Base-by-base conservation (phyloP, 495 filamentous ascomycete species). In the Neurospora sp. region DNA sequence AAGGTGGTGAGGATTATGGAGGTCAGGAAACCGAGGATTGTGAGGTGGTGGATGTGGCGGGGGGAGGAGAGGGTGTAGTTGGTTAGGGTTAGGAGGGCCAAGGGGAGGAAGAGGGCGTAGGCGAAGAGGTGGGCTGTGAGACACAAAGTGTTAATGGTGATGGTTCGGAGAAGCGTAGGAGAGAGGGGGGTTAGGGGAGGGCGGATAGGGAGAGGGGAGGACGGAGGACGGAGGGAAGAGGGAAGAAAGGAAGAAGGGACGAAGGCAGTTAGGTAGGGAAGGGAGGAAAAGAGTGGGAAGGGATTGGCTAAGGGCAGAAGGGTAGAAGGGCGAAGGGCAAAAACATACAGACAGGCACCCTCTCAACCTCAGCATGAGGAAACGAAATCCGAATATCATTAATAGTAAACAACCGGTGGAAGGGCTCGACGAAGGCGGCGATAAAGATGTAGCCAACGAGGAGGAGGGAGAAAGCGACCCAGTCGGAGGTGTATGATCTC, bases 401-500 rank as follows among this genome's bases (percentile, higher is more conserved):
- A 72, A 98, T 89, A 72, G 87, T 89, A 79, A 94, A 94, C 85
- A 92, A 87, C 79, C 90, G 94, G 79, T 97, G 94, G 81, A 98
- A 99, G 3, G 96, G 96, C 74, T 90, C 89, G 76, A 92, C 84
- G 72, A 95, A 86, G 72, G 91, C 81, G 83, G 91, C 86, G 24
- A 94, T 85, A 38, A 93, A 71, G 17, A 92, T 73, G 82, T 92
- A 96, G 59, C 86, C 89, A 19, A 84, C 83, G 9, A 92, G 75
- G 21, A 99, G 86, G 38, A 93, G 77, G 3, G 85, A 85, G 70
- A 98, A 87, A 37, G 92, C 94, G 54, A 97, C 79, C 81, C 95
- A 97, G 80, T 99, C 96, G 10, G 92, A 87, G 17, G 91, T 90
- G 82, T 97, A 97, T 1, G 93, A 92, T 79, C 88, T 90, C 89